Evolutionary conservation across 2,329 filamentous ascomycete species (phyloP), one percentile per base, ranked within the genome.

Genomic region (Orbilia ellipsospora): DNA sequence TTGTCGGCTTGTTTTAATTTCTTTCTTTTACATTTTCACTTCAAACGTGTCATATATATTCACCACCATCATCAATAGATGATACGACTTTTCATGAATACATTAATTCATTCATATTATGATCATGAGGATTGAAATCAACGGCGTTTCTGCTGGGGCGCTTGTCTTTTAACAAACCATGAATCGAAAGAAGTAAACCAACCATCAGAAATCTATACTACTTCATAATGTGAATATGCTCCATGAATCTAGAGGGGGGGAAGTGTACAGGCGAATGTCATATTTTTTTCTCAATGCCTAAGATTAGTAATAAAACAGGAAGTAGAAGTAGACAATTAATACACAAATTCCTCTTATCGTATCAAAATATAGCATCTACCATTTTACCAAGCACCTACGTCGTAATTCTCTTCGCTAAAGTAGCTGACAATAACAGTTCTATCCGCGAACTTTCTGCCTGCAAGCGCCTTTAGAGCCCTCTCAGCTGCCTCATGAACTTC

Each of bases 351-450:
- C 20, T 20, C 51, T 23, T 65, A 65, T 65, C 62, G 18, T 65
- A 56, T 12, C 4, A 12, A 16, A 40, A 36, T 13, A 26, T n/a
- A 52, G 8, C 44, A 48, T 18, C 1, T n/a, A n/a, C 44, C 16
- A 1, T 40, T 7, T 28, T 44, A 96, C 92, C 93, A 97, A 57
- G 93, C 92, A 80, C 88, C 88, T 70, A 96, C 91, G 80, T 98
- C 94, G 80, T 97, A 98, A 81, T 96, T 97, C 83, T 98, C 94
- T 89, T 98, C 96, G 20, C 93, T 92, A 82, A 97, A 99, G 84
- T 95, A 97, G 2, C 95, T 98, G 1, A 92, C 93, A 12, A 99
- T 93, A 28, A 99, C 96, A 2, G 95, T 99, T 79, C 96, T 89
- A 83, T 98, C 93, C 0, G 94, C 92, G 82, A 99, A 99, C 82